Percentiles rank a stretch among this genome's conserved stretches.
These are phyloP conservation scores for Davidsoniella eucalypti DNA, from an alignment of 2,329 filamentous ascomycete genomes.

Conservation along the genomic window DNA sequence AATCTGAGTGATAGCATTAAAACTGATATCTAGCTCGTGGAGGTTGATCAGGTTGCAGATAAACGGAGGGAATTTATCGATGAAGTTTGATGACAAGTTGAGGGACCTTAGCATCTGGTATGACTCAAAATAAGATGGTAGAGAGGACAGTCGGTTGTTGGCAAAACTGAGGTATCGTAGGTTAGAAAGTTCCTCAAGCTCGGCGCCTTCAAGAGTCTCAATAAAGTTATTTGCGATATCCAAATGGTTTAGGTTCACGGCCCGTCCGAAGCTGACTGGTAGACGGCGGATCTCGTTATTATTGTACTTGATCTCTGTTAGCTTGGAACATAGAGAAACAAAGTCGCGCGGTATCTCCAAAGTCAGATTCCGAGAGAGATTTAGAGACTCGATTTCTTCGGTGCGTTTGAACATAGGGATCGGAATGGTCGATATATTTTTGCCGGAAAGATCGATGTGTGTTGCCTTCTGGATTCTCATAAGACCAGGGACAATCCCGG, in stretches of 20 bases:
- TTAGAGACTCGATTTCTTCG: constrained; percentile 82
- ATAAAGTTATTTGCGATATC: constrained; percentile 91
- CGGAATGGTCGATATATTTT: constrained; percentile 85
- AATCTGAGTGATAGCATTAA: constrained; percentile 71
- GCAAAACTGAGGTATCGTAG: constrained; percentile 81
- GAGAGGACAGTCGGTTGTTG: constrained; percentile 69
- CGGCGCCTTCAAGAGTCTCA: constrained; percentile 71
- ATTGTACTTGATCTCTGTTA: constrained; percentile 89
- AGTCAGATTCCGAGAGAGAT: constrained; percentile 81
- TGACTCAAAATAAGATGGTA: constrained; percentile 68
- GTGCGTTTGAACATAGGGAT: constrained; percentile 87
- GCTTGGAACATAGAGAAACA: constrained; percentile 77
- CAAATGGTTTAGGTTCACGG: constrained; percentile 66
- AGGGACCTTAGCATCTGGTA: constrained; percentile 68
- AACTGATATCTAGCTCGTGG: constrained; percentile 89
- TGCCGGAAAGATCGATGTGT: constrained; percentile 79
- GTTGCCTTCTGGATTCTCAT: constrained; percentile 79
- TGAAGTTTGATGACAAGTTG: constrained; percentile 85
- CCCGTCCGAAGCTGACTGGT: constrained; percentile 68
- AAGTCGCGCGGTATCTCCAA: constrained; percentile 92
- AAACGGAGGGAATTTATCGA: constrained; percentile 71
- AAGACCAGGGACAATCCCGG: constrained; percentile 61
- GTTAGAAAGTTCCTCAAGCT: constrained; percentile 57
- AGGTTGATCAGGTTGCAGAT: constrained; percentile 67
- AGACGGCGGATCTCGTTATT: constrained; percentile 83